Conservation (phyloP, 305 asterid genomes). For the Euphrasia arctica region DNA sequence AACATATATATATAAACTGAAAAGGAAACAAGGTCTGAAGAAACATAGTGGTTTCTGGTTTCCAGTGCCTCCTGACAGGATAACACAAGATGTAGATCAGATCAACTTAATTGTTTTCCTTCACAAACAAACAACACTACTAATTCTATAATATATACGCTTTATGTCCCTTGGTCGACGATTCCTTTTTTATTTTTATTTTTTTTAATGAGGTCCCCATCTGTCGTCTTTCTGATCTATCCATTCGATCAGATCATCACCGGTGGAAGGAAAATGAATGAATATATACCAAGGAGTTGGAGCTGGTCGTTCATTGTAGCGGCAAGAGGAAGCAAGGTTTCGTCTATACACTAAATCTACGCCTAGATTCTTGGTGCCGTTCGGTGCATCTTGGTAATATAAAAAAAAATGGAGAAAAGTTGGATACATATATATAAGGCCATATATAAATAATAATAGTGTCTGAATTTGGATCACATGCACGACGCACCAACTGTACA, state of each 20-base stretch:
- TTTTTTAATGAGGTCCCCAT: slow-evolving; percentile 28
- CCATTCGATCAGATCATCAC: neutral
- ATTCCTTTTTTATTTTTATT: slow-evolving; percentile 19
- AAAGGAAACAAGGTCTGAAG: slow-evolving; percentile 25
- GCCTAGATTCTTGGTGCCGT: neutral
- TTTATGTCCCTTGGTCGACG: slow-evolving; percentile 36
- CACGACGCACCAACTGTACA: too few relatives aligned
- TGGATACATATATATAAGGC: too few relatives aligned
- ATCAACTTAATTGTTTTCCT: slow-evolving; percentile 46
- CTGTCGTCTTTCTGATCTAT: slow-evolving; percentile 34
- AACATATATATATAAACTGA: too few relatives aligned
- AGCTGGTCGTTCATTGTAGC: slow-evolving; percentile 5
- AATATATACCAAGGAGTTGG: neutral
- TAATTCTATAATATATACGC: slow-evolving; percentile 1
- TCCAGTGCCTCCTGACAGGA: slow-evolving; percentile 45
- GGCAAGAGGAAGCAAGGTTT: slow-evolving; percentile 19
- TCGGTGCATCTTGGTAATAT: neutral
- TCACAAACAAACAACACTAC: slow-evolving; percentile 22
- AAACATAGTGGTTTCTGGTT: slow-evolving; percentile 28
- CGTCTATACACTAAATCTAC: neutral
- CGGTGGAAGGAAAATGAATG: neutral
- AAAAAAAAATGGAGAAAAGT: too few relatives aligned
- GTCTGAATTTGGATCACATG: slow-evolving; percentile 9
- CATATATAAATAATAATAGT: too few relatives aligned
- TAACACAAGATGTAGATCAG: slow-evolving; percentile 66